Conservation (phyloP, 2,329 filamentous ascomycete genomes). For the Colletotrichum simmondsii region DNA sequence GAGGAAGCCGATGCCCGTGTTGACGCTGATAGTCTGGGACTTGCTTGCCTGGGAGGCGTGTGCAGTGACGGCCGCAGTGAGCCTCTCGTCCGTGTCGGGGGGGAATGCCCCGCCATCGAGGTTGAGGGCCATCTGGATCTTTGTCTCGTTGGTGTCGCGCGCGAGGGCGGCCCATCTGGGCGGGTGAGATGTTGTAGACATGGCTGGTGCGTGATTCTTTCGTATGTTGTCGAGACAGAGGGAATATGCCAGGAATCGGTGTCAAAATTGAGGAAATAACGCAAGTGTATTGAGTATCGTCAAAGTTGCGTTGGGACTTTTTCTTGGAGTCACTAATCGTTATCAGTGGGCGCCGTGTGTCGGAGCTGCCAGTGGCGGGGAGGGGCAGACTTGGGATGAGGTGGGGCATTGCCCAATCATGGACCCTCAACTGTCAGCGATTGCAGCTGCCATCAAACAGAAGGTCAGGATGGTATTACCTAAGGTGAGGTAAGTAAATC, state of each 20-base stretch:
- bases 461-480: too few relatives aligned
- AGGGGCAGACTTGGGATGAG: neutral
- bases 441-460: neutral
- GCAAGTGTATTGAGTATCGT: neutral
- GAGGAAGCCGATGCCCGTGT: conserved; percentile 96
- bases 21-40: conserved; percentile 86
- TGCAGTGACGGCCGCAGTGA: conserved; percentile 58
- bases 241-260: neutral
- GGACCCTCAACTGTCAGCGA: conserved; percentile 8
- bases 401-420: conserved; percentile 34
- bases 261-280: neutral
- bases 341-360: conserved; percentile 16
- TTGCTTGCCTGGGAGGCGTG: conserved; percentile 89
- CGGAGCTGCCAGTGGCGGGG: conserved; percentile 25
- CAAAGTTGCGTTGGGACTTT: neutral
- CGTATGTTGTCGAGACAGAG: neutral
- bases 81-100: conserved; percentile 68
- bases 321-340: conserved; percentile 21
- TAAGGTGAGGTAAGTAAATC: neutral
- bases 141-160: conserved; percentile 97
- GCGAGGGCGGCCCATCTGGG: conserved; percentile 80
- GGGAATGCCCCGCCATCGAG: conserved; percentile 89
- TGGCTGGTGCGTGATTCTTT: neutral
- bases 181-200: conserved; percentile 30
- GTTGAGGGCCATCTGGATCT: conserved; percentile 92